Evolutionary conservation across 306 rosid genomes (phyloP).

Genomic region (Cicer arietinum): DNA sequence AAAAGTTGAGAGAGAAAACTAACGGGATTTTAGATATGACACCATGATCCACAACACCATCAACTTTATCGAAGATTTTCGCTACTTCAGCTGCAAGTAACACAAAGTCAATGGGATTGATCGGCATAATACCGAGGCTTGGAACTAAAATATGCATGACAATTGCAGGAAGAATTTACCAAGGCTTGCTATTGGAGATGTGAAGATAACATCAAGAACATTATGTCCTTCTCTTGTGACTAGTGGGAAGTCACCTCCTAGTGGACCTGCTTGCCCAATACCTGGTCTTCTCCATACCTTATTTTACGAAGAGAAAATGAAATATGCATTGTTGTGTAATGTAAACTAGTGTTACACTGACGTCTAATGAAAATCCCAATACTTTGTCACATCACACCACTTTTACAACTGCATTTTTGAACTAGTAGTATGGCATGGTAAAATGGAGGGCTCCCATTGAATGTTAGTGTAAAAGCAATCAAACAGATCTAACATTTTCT

Average conservation of each 20-base stretch:
- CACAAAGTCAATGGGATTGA: conserved; percentile 27
- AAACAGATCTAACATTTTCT: background rate
- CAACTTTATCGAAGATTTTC: conserved; percentile 58
- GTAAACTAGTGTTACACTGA: too few species aligned
- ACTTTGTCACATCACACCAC: too few species aligned
- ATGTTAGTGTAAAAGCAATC: background rate
- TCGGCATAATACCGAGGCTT: conserved; percentile 9
- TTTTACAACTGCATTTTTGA: too few species aligned
- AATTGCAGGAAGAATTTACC: conserved; percentile 50
- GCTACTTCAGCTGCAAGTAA: conserved; percentile 74
- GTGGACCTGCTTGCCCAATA: conserved; percentile 74
- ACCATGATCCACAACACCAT: conserved; percentile 79
- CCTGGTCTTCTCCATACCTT: conserved; percentile 94
- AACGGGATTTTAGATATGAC: conserved; percentile 79
- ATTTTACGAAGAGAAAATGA: conserved; percentile 22
- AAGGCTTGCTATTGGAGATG: conserved; percentile 82
- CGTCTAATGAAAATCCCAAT: too few species aligned
- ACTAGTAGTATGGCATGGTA: too few species aligned
- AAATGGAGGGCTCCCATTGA: too few species aligned
- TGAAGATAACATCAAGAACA: conserved; percentile 83
- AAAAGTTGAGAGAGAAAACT: conserved; percentile 51
- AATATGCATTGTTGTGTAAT: too few species aligned
- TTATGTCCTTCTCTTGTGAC: conserved; percentile 84
- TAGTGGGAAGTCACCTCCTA: conserved; percentile 80
- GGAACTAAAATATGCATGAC: conserved; percentile 25